Evolutionary conservation across 441 rosid species (phyloP).

Genomic region (Daphne laureola): DNA sequence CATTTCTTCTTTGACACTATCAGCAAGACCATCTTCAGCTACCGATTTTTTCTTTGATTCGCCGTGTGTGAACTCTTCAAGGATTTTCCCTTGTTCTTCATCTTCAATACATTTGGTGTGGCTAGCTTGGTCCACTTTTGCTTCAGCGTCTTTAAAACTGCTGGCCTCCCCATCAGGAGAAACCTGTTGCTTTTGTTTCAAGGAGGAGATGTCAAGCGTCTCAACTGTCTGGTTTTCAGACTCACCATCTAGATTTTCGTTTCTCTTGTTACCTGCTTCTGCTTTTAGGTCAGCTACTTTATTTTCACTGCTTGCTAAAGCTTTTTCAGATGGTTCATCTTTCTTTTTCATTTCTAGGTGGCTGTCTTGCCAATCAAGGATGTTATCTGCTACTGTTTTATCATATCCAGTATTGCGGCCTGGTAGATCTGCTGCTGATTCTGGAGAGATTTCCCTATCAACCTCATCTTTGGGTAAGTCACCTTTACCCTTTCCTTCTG

Average conservation of each 20-base stretch:
- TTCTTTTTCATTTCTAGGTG: too few species aligned
- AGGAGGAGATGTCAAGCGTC: constrained; percentile 17
- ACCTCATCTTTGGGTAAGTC: too few species aligned
- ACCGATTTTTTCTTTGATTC: constrained; percentile 13
- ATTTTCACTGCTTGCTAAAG: constrained; percentile 8
- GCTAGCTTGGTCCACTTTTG: constrained; percentile 8
- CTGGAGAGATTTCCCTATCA: too few species aligned
- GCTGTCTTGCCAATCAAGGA: too few species aligned
- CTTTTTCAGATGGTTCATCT: too few species aligned
- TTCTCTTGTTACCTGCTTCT: constrained; percentile 9
- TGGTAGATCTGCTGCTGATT: too few species aligned
- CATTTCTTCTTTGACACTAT: constrained; percentile 7
- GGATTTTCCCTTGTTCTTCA: constrained; percentile 11
- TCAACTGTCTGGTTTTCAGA: constrained; percentile 14
- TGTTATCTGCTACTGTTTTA: too few species aligned
- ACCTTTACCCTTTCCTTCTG: too few species aligned
- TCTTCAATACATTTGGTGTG: constrained; percentile 7
- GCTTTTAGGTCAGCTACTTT: constrained; percentile 12
- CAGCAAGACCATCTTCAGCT: constrained; percentile 12
- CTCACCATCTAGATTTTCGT: constrained; percentile 18
- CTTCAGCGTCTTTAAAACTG: constrained; percentile 17
- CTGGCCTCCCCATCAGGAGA: constrained; percentile 12
- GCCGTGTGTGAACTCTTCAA: constrained; percentile 6
- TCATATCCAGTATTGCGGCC: too few species aligned
- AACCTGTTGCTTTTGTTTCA: constrained; percentile 21